Percentiles rank a stretch among this genome's conserved stretches.
These are phyloP conservation scores for Malassezia nana DNA, from an alignment of 1,284 basidiomycete genomes.

Conservation along the genomic window DNA sequence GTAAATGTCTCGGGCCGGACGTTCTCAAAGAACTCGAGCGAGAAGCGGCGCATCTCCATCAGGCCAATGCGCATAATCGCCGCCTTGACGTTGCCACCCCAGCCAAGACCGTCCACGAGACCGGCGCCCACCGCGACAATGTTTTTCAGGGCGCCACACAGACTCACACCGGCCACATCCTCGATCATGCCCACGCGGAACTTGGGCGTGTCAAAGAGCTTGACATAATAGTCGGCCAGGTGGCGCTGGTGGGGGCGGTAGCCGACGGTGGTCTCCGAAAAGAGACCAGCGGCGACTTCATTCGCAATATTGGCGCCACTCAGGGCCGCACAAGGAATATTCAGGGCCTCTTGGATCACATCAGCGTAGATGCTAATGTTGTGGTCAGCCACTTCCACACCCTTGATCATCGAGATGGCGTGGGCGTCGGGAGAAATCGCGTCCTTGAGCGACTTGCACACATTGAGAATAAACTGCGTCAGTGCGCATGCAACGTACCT, in stretches of 20 bases:
- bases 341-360: constrained; percentile 54
- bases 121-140: constrained; percentile 56
- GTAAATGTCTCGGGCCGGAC: constrained; percentile 54
- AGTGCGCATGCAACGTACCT: constrained; percentile 22
- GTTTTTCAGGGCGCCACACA: constrained; percentile 57
- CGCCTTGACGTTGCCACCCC: constrained; percentile 57
- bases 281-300: constrained; percentile 53
- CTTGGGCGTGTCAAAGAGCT: constrained; percentile 52
- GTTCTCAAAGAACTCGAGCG: constrained; percentile 54
- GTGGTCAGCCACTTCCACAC: constrained; percentile 48
- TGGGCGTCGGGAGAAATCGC: constrained; percentile 36
- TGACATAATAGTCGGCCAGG: constrained; percentile 37
- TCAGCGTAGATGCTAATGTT: constrained; percentile 56
- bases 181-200: constrained; percentile 55
- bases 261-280: constrained; percentile 56
- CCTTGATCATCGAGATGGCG: constrained; percentile 49
- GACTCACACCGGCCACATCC: constrained; percentile 55
- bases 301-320: constrained; percentile 57
- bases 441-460: constrained; percentile 40
- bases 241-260: constrained; percentile 49
- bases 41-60: constrained; percentile 50
- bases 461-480: constrained; percentile 48
- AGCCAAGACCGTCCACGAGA: constrained; percentile 54
- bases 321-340: constrained; percentile 53
- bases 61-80: constrained; percentile 55